Evolutionary conservation across 2,329 filamentous ascomycete species (phyloP).

Genomic region (Claviceps paspali): DNA sequence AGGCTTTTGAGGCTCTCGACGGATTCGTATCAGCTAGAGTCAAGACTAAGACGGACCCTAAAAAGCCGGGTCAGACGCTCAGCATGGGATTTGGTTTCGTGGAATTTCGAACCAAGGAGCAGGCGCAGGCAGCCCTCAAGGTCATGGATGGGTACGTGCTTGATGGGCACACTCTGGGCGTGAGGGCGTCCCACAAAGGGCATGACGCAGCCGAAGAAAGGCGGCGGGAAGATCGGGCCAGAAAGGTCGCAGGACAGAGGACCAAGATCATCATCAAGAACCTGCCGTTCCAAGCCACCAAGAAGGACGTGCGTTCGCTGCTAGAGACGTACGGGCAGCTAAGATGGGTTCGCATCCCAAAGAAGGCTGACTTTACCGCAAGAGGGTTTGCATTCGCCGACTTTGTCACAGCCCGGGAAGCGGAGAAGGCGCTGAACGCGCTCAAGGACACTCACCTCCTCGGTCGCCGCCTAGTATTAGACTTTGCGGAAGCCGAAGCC

Average conservation of each 20-base stretch:
- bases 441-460: slow-evolving; percentile 86
- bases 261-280: slow-evolving; percentile 99
- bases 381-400: slow-evolving; percentile 96
- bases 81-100: slow-evolving; percentile 98
- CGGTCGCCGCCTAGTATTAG: slow-evolving; percentile 74
- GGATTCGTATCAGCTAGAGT: slow-evolving; percentile 83
- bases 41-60: slow-evolving; percentile 88
- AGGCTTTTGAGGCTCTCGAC: slow-evolving; percentile 65
- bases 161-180: slow-evolving; percentile 72
- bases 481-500: slow-evolving; percentile 79
- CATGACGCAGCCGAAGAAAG: slow-evolving; percentile 78
- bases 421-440: slow-evolving; percentile 77
- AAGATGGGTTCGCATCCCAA: slow-evolving; percentile 80
- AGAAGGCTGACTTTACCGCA: slow-evolving; percentile 80
- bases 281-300: slow-evolving; percentile 85
- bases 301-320: slow-evolving; percentile 77
- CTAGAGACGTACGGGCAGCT: slow-evolving; percentile 87
- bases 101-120: slow-evolving; percentile 64
- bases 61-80: slow-evolving; percentile 70
- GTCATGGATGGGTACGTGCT: slow-evolving; percentile 81
- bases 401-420: slow-evolving; percentile 82
- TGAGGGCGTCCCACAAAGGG: slow-evolving; percentile 77
- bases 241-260: slow-evolving; percentile 58
- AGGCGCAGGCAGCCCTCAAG: slow-evolving; percentile 64
- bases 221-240: slow-evolving; percentile 65